Evolutionary conservation across 495 filamentous ascomycete genomes (phyloP), one percentile per base, ranked within the genome.

Genomic region (Lindgomyces ingoldianus): DNA sequence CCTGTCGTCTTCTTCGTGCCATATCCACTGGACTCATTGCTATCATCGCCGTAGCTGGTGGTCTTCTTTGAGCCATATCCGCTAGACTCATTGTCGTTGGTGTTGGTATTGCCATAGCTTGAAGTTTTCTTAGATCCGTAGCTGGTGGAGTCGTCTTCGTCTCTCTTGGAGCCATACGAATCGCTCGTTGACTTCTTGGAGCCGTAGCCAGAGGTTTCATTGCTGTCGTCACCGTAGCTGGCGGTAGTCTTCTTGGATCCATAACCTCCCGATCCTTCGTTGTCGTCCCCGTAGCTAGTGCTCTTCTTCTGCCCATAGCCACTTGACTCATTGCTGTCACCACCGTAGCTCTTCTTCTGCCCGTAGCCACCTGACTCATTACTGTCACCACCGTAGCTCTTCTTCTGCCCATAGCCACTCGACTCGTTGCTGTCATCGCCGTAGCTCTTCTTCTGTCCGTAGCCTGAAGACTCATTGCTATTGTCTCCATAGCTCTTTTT

Each of bases 11-110:
- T 45, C 41, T 25, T 58, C 36, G 33, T 16, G 29, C 53, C 30
- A 19, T 22, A 56, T 11, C 4, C 4, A 21, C 18, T 18, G 11
- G 53, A 56, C 14, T 47, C 29, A 18, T 58, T 42, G 22, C 48
- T 33, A 39, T 18, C 25, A 14, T 14, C 27, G 55, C 49, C 24
- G 19, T 52, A 25, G 9, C 49, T 21, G 49, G 11, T 11, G 4
- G 18, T 4, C 19, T 58, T 58, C 9, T 24, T 45, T 4, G 56
- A 59, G 24, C 51, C 51, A 55, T 55, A 55, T 14, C 51, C 30
- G 51, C 26, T 26, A 4, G 9, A n/a, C 51, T 55, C 30, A 12
- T 3, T 9, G 16, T 27, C 10, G 16, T 24, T 18, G 25, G 22
- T 18, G 49, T 52, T 22, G 22, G 8, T 29, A 22, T 24, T 29